Evolutionary conservation across 169 alveolate species (phyloP).

Genomic region (Babesia ovata): DNA sequence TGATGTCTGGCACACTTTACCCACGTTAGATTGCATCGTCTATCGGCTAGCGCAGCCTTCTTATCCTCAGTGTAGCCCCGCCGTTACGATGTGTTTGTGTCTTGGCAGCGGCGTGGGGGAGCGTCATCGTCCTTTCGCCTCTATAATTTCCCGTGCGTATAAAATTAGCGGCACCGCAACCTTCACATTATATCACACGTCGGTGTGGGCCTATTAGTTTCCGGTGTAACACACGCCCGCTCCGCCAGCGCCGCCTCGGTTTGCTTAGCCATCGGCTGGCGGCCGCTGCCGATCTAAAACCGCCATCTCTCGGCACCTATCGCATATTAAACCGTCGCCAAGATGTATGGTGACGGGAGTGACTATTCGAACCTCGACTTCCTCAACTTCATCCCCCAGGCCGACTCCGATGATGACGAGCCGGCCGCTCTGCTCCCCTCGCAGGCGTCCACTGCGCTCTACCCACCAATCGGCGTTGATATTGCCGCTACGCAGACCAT

Average conservation of each 20-base stretch:
- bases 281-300: too few species aligned
- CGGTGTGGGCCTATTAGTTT: too few species aligned
- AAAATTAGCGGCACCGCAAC: not conserved
- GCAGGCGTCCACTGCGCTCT: not conserved
- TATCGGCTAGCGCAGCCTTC: too few species aligned
- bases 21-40: too few species aligned
- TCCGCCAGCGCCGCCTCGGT: too few species aligned
- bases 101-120: constrained; percentile 2
- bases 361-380: constrained; percentile 18
- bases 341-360: not conserved
- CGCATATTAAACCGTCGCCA: not conserved
- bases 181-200: not conserved
- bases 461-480: not conserved
- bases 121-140: not conserved
- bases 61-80: too few species aligned
- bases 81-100: too few species aligned
- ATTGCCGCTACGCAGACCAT: not conserved
- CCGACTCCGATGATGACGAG: constrained; percentile 18
- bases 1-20: too few species aligned
- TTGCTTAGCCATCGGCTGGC: too few species aligned
- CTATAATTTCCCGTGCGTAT: not conserved
- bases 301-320: too few species aligned
- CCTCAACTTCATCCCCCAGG: constrained; percentile 15
- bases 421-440: not conserved
- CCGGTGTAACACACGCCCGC: too few species aligned